phyloP scores from a whole-genome alignment of 768 basidiomycete species.

The Kwoniella sp. region DNA sequence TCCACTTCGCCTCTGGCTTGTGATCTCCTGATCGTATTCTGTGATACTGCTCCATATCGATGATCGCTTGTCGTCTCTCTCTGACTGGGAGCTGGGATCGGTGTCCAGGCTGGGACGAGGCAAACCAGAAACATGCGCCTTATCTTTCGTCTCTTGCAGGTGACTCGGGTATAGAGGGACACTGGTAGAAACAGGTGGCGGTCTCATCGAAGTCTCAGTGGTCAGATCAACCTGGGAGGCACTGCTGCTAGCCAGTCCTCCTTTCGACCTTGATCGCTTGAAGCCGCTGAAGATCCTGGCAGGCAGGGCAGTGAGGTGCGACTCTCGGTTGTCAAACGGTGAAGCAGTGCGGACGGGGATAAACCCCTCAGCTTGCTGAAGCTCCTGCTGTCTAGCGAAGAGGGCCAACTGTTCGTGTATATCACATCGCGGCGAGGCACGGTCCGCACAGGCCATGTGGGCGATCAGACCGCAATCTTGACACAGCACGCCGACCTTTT shows the following conservation, averaged over 20 bases:
- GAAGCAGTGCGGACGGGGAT: slow-evolving; percentile 18
- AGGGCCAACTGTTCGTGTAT: slow-evolving; percentile 23
- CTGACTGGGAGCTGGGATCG: slow-evolving; percentile 2
- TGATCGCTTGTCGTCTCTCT: slow-evolving; percentile 9
- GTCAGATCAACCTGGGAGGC: slow-evolving; percentile 2
- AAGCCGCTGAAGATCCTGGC: slow-evolving; percentile 19
- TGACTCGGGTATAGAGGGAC: background rate
- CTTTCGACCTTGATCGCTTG: slow-evolving; percentile 19
- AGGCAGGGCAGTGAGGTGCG: slow-evolving; percentile 13
- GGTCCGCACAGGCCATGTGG: slow-evolving; percentile 55
- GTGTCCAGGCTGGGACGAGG: slow-evolving; percentile 10
- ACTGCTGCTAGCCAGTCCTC: background rate
- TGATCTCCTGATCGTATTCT: slow-evolving; percentile 9
- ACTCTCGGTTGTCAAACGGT: slow-evolving; percentile 12
- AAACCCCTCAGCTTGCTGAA: slow-evolving; percentile 1
- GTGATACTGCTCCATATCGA: slow-evolving; percentile 8
- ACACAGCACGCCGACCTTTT: slow-evolving; percentile 82
- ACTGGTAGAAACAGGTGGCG: background rate
- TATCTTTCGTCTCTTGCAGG: no score
- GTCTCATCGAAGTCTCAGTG: background rate
- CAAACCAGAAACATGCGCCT: no score
- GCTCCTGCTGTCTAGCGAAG: slow-evolving; percentile 26
- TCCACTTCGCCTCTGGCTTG: slow-evolving; percentile 2
- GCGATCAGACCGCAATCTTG: slow-evolving; percentile 83
- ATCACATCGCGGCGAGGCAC: slow-evolving; percentile 21